Evolutionary conservation across 2,329 filamentous ascomycete species (phyloP), one percentile per base, ranked within the genome.

Genomic region (Phyllosticta capitalensis): DNA sequence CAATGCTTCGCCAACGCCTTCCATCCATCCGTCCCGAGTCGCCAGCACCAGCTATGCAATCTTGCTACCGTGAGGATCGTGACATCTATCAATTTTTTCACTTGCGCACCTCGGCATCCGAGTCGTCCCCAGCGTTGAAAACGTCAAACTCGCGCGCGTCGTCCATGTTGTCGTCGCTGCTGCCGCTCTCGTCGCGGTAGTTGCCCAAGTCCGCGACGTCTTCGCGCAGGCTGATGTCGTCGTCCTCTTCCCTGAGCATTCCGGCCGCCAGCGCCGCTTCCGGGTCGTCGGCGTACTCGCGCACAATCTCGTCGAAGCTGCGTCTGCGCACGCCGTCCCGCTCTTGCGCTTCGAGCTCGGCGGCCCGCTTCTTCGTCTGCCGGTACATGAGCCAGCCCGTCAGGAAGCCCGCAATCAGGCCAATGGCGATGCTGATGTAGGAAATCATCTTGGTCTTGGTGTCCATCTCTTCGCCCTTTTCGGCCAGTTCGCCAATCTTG

Each of bases 361-460:
- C 66, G 62, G 83, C 82, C 68, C 78, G 68, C 57, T 74, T 69
- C 63, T 76, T 76, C 10, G 78, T 80, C 62, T 78, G 80, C 66
- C 81, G 81, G 76, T 96, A 99, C 70, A 99, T 95, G 73, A 95
- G 79, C 73, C 85, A 88, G 17, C 90, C 92, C 2, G 94, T 91
- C 24, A 78, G 81, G 21, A 87, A 76, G 52, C 94, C 94, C 12
- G 95, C 76, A 21, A 83, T 68, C 55, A 83, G 82, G 26, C 90
- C 88, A 61, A 92, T 72, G 14, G 84, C 69, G 72, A 97, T 96
- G 75, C 85, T 87, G 22, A 86, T 73, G 71, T 95, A 96, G 74
- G 94, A 95, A 67, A 97, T 78, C 26, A 84, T 80, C 72, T 92
- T 94, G 63, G 89, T 89, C 63, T 81, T 80, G 2, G 81, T 74